Conservation (phyloP, 2,329 filamentous ascomycete species). For the Colletotrichum tofieldiae region DNA sequence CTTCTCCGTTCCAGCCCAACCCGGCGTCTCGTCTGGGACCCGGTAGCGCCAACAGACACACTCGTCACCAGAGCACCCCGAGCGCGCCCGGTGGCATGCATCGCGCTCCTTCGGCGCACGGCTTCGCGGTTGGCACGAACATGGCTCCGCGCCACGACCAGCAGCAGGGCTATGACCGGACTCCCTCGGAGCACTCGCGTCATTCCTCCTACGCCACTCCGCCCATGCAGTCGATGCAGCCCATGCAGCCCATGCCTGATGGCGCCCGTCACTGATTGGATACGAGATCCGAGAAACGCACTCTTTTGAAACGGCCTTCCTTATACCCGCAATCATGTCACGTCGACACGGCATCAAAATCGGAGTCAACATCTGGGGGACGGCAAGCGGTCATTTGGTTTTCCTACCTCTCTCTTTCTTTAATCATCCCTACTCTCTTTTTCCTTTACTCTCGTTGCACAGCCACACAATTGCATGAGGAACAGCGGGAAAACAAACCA, state of each 20-base stretch:
- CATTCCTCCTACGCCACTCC: conserved; percentile 29
- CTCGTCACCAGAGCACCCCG: conserved; percentile 52
- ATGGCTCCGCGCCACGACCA: conserved; percentile 31
- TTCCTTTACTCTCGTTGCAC: conserved; percentile 34
- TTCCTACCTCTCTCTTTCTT: conserved; percentile 26
- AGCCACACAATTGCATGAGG: conserved; percentile 25
- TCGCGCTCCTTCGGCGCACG: conserved; percentile 39
- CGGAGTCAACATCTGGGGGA: conserved; percentile 38
- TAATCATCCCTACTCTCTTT: conserved; percentile 11
- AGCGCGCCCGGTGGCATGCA: conserved; percentile 42
- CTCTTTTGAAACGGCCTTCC: conserved; percentile 40
- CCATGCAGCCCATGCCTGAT: conserved; percentile 32
- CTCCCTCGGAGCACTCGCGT: conserved; percentile 30
- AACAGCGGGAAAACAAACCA: conserved; percentile 24
- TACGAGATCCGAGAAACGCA: conserved; percentile 33
- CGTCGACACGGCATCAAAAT: conserved; percentile 35
- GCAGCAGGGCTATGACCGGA: conserved; percentile 40
- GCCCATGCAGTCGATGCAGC: conserved; percentile 35
- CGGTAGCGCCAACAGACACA: conserved; percentile 45
- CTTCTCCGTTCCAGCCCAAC: conserved; percentile 34
- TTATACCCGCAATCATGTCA: conserved; percentile 36
- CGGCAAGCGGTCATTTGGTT: conserved; percentile 43
- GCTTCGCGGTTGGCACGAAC: conserved; percentile 39
- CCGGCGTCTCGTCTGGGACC: conserved; percentile 24
- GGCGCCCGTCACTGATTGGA: conserved; percentile 35